Conservation (phyloP, 257 asterid species). For the Penstemon barbatus region DNA sequence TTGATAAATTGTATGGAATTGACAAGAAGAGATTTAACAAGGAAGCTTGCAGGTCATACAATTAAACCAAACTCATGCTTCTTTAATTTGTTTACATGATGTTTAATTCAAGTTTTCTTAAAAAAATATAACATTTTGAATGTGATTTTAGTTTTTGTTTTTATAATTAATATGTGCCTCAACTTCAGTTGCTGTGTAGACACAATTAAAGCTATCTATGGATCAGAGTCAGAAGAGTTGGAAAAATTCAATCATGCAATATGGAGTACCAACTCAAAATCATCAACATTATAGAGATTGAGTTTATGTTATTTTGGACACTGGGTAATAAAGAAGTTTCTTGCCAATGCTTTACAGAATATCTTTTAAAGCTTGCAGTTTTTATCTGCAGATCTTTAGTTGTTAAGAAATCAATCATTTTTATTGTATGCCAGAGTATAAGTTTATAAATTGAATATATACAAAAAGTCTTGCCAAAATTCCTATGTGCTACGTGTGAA, state of each 20-base stretch:
- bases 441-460: not conserved
- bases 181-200: conserved; percentile 70
- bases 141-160: not conserved
- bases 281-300: conserved; percentile 20
- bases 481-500: conserved; percentile 22
- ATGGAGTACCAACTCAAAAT: conserved; percentile 42
- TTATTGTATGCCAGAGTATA: too few relatives aligned
- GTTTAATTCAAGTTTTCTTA: not conserved
- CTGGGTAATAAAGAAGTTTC: not conserved
- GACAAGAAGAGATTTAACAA: conserved; percentile 77
- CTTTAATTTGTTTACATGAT: not conserved
- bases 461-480: conserved; percentile 1
- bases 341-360: not conserved
- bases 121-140: not conserved
- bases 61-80: not conserved
- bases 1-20: conserved; percentile 64
- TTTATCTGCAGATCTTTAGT: not conserved
- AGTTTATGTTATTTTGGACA: too few relatives aligned
- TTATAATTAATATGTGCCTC: not conserved
- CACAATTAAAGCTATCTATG: conserved; percentile 77
- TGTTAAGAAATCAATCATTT: not conserved
- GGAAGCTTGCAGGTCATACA: conserved; percentile 92
- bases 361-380: not conserved
- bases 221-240: conserved; percentile 65
- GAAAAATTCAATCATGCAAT: conserved; percentile 65